A percentile compares a stretch with the other conserved stretches of the same genome.
phyloP scores from a whole-genome alignment of 495 filamentous ascomycete species.

The Neurospora sp. region DNA sequence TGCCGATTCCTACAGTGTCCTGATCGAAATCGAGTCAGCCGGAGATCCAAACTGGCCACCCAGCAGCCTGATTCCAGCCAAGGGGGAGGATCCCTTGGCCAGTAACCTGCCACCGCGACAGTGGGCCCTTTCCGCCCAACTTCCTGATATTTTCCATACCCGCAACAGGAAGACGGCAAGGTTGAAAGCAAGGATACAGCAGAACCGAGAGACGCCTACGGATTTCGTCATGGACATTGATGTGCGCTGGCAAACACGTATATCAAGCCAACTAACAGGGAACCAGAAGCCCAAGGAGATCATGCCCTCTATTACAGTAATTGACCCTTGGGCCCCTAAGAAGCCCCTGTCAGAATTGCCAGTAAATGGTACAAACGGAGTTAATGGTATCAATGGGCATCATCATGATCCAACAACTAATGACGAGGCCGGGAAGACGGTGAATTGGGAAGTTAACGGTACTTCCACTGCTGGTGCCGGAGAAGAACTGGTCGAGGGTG shows the following conservation, averaged over 20 bases:
- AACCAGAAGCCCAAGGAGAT: slow-evolving; percentile 20
- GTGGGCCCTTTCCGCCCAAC: slow-evolving; percentile 31
- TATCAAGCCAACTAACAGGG: slow-evolving; percentile 13
- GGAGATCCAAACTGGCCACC: slow-evolving; percentile 41
- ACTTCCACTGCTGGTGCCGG: not conserved
- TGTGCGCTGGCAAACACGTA: slow-evolving; percentile 31
- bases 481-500: not conserved
- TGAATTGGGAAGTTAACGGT: slow-evolving; percentile 9
- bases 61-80: slow-evolving; percentile 23
- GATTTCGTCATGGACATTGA: slow-evolving; percentile 37
- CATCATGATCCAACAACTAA: not conserved
- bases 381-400: slow-evolving; percentile 15
- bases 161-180: slow-evolving; percentile 26
- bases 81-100: slow-evolving; percentile 12
- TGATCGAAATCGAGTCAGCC: slow-evolving; percentile 37
- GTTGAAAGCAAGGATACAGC: slow-evolving; percentile 27
- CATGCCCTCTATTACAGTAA: slow-evolving; percentile 18
- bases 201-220: slow-evolving; percentile 16
- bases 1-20: slow-evolving; percentile 34
- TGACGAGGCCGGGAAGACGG: slow-evolving; percentile 23
- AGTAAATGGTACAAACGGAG: slow-evolving; percentile 14
- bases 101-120: slow-evolving; percentile 16
- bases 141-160: slow-evolving; percentile 30
- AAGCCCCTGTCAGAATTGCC: slow-evolving; percentile 20
- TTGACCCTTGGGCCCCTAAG: slow-evolving; percentile 18